Base-by-base conservation (phyloP, 768 basidiomycete species). In the Lactarius sanguifluus region DNA sequence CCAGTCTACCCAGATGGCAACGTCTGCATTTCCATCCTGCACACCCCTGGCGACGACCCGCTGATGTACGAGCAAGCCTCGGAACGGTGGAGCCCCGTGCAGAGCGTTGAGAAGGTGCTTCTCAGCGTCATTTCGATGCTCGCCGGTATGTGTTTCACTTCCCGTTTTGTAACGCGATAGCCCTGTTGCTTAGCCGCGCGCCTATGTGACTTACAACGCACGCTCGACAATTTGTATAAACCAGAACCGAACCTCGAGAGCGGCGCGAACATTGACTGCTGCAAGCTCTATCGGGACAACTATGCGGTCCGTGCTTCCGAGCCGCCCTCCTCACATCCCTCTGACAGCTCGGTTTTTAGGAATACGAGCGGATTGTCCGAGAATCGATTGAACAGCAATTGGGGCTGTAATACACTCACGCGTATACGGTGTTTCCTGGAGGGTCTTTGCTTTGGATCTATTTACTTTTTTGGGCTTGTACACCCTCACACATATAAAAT, bases 81-180 rank as follows among this genome's bases (percentile, higher is more conserved):
- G 23, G 97, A 99, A 74, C 85, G 97, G 45, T 99, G 97, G 97
- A 94, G 91, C 65, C 97, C 97, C n/a, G 96, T 98, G 0, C 96
- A 98, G 78, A 94, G 92, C 73, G 92, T 99, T 18, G 92, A 98
- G 80, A 98, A 97, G 78, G 96, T 97, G 70, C 84, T 98, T 62
- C 82, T 98, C 12, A 96, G 94, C 71, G 96, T 99, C 28, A 88
- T 99, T 71, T 95, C 92, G 50, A 98, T 99, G 95, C 83, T 99
- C 15, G 96, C 97, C 69, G 92, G 94, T 92, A 70, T 70, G 85
- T 73, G 16, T 60, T 60, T 30, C 23, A 20, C 12, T 47, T 57
- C 28, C 47, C 23, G 23, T 20, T 54, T 40, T 32, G 50, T 13
- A 28, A 34, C 20, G 23, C 25, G 8, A 57, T 23, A n/a, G 40